Base-by-base conservation (phyloP, 176 grass and related monocot genomes). In the Hordeum vulgare region DNA sequence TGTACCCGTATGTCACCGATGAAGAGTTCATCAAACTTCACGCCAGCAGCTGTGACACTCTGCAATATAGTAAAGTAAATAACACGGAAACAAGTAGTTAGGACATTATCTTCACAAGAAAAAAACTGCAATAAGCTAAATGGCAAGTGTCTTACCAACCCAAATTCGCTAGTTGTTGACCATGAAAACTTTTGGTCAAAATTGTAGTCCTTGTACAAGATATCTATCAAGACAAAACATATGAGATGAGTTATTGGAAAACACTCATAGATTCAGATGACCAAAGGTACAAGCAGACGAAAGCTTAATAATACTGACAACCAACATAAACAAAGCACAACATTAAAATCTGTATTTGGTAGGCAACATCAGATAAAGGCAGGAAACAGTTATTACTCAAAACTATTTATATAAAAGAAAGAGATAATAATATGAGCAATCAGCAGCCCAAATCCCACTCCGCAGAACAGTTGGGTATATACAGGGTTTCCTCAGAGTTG, bases 131-230 rank as follows among this genome's bases (percentile, higher is more conserved):
- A 80, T 23, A 20, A 47, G 26, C 24, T 34, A 62, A 27, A 77
- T 11, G 8, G 27, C 8, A 0, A 28, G 39, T 66, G 0, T 73
- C 82, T 81, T 83, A 97, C 94, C 85, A 97, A 36, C 77, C 88
- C 94, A 83, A 90, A 78, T 81, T 40, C 15, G 74, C 63, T 87
- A 44, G 83, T 79, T 21, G 84, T 86, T 2, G 80, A 88, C 56
- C 94, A 77, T 44, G 88, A 90, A 65, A 97, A 87, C 73, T 94
- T 97, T 18, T 97, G 87, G 67, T 97, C 85, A 83, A 97, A 97
- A 78, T 85, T 94, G 88, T 94, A 97, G 85, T 94, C 92, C 86
- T 92, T 94, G 80, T 88, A 86, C 67, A 97, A 83, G 57, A 97
- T 88, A 94, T 94, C 94, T 97, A 75, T 35, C 84, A 12, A 71